A percentile compares a stretch with the other conserved stretches of the same genome.
phyloP scores from a whole-genome alignment of 208 protist species.

The Porcisia hertigi region DNA sequence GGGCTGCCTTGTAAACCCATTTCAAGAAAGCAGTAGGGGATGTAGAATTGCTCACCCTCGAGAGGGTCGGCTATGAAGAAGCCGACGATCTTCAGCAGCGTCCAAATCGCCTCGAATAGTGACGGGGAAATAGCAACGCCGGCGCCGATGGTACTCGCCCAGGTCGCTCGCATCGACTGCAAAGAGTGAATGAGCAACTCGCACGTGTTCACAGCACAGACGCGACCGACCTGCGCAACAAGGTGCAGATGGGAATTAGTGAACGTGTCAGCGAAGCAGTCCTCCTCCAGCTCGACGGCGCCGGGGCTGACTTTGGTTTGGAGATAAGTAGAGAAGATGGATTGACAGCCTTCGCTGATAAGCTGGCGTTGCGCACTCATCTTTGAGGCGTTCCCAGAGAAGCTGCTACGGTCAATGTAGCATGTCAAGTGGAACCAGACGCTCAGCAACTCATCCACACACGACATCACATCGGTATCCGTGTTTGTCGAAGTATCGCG shows the following conservation, averaged over 20 bases:
- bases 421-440: slow-evolving; percentile 45
- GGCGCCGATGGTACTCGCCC: neutral
- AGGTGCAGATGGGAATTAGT: slow-evolving; percentile 69
- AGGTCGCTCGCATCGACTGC: slow-evolving; percentile 2
- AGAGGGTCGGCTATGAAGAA: slow-evolving; percentile 69
- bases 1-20: slow-evolving; percentile 13
- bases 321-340: slow-evolving; percentile 39
- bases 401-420: slow-evolving; percentile 40
- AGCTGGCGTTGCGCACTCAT: slow-evolving; percentile 7
- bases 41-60: slow-evolving; percentile 73
- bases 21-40: slow-evolving; percentile 71
- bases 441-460: slow-evolving; percentile 69
- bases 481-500: slow-evolving; percentile 39
- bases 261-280: slow-evolving; percentile 63
- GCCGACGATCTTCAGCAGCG: slow-evolving; percentile 51
- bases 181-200: slow-evolving; percentile 19
- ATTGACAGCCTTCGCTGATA: slow-evolving; percentile 29
- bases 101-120: slow-evolving; percentile 60
- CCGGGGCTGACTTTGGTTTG: slow-evolving; percentile 21
- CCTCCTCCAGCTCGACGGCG: slow-evolving; percentile 48
- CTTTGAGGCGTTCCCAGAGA: slow-evolving; percentile 5
- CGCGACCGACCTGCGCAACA: slow-evolving; percentile 64
- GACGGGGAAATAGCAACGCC: slow-evolving; percentile 1
- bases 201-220: slow-evolving; percentile 30
- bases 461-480: slow-evolving; percentile 66